These are phyloP conservation scores for Cytospora mali DNA, from an alignment of 2,329 filamentous ascomycete species.

Conservation along the genomic window DNA sequence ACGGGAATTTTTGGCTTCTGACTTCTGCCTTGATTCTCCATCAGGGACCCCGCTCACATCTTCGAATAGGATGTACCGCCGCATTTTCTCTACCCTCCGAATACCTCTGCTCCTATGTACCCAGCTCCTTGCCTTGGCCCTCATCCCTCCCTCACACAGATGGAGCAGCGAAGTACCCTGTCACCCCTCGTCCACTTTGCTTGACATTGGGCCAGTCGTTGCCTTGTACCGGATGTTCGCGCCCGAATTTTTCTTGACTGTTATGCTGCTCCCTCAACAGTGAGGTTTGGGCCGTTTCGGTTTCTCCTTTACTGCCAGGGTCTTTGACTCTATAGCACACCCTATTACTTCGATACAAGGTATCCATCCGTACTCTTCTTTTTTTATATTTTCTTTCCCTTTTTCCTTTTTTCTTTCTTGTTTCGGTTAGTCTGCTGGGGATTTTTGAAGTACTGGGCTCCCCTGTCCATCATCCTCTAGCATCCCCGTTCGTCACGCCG, in stretches of 20 bases:
- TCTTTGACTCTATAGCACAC: conserved; percentile 2
- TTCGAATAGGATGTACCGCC: conserved; percentile 23
- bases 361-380: conserved; percentile 4
- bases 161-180: conserved; percentile 29
- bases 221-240: conserved; percentile 30
- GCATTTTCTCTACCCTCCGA: conserved; percentile 18
- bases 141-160: conserved; percentile 24
- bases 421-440: conserved; percentile 14
- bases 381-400: conserved; percentile 6
- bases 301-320: conserved; percentile 32
- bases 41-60: conserved; percentile 27
- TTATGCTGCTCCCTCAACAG: conserved; percentile 45
- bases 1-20: conserved; percentile 25
- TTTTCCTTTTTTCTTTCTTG: no score
- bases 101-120: conserved; percentile 18
- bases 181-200: conserved; percentile 20
- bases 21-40: conserved; percentile 29
- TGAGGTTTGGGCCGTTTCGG: conserved; percentile 51
- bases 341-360: conserved; percentile 9
- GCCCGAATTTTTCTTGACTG: conserved; percentile 36
- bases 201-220: conserved; percentile 29
- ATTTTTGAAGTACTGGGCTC: conserved; percentile 29
- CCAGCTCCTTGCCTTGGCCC: conserved; percentile 14
- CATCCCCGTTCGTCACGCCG: conserved; percentile 45
- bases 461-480: conserved; percentile 39